These are phyloP conservation scores for Annulohypoxylon bovei DNA, from an alignment of 495 filamentous ascomycete species.

Conservation along the genomic window DNA sequence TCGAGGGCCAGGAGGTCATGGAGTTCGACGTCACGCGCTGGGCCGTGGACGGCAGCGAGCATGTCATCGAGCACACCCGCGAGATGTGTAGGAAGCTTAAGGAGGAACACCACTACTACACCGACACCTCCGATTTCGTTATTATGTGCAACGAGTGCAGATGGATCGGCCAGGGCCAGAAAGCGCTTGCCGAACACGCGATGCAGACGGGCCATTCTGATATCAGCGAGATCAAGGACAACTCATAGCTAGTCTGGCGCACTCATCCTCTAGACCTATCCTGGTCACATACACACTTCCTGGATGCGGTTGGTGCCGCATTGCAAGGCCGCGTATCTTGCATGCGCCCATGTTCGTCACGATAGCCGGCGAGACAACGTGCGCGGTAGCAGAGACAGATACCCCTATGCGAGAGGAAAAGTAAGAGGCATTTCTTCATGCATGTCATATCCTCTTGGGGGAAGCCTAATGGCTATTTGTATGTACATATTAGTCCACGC, in stretches of 20 bases:
- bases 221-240: slow-evolving; percentile 33
- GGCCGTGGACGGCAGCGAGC: slow-evolving; percentile 68
- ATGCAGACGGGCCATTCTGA: slow-evolving; percentile 11
- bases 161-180: slow-evolving; percentile 79
- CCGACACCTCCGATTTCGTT: slow-evolving; percentile 85
- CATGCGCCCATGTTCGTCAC: background rate
- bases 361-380: background rate
- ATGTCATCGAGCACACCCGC: slow-evolving; percentile 72
- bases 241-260: background rate
- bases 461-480: background rate
- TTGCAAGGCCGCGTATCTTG: background rate
- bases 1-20: slow-evolving; percentile 62
- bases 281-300: background rate
- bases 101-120: slow-evolving; percentile 83
- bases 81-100: slow-evolving; percentile 75
- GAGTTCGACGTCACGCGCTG: slow-evolving; percentile 82
- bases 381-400: background rate
- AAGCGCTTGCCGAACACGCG: slow-evolving; percentile 26
- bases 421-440: background rate
- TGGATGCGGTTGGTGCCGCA: background rate
- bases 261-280: background rate
- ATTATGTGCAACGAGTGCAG: slow-evolving; percentile 76
- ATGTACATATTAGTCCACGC: background rate
- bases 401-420: background rate
- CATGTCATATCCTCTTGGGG: background rate